Base-by-base conservation (phyloP, 352 stramenopile species). In the Globisporangium carolinianum region DNA sequence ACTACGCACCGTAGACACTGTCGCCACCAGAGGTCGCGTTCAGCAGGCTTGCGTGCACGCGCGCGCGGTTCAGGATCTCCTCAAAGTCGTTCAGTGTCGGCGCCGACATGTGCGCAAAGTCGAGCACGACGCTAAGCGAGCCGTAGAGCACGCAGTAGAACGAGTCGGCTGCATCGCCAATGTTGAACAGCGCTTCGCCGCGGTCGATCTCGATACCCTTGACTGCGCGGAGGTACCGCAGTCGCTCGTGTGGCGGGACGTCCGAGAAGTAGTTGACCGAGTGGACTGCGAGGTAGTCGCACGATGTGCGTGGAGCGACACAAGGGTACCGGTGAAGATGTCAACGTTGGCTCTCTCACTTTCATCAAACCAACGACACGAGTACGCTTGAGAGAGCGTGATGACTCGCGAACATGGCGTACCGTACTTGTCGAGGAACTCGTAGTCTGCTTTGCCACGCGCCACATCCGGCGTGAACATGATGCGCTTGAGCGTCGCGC, bases 81-180 rank as follows among this genome's bases (percentile, higher is more conserved):
- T 88, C 79, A 37, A 91, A 86, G 50, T 88, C 76, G 48, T 80
- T 79, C 17, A 87, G 53, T 3, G 80, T 87, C n/a, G 77, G 73
- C 7, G 73, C 69, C 37, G 77, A 58, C 60, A 87, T 82, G 43
- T 75, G 78, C n/a, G 76, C 67, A 55, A 91, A 80, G 63, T 91
- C 79, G 52, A 91, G 74, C 11, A 91, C 76, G 45, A 89, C 76
- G 53, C 81, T 87, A 57, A 89, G 68, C 2, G 81, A 75, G 38
- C 81, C 81, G 55, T 82, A 89, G 67, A 89, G 85, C 63, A 89
- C 74, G 54, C 78, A 88, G 52, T 87, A 91, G 54, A 91, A 87
- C 32, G 78, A 74, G 55, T 91, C 81, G 5, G 81, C 81, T 4
- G 69, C 61, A 54, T 91, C 81, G 2, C 81, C 81, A 35, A 89